These are phyloP conservation scores for Fragaria iinumae DNA, from an alignment of 306 rosid species.

Conservation along the genomic window DNA sequence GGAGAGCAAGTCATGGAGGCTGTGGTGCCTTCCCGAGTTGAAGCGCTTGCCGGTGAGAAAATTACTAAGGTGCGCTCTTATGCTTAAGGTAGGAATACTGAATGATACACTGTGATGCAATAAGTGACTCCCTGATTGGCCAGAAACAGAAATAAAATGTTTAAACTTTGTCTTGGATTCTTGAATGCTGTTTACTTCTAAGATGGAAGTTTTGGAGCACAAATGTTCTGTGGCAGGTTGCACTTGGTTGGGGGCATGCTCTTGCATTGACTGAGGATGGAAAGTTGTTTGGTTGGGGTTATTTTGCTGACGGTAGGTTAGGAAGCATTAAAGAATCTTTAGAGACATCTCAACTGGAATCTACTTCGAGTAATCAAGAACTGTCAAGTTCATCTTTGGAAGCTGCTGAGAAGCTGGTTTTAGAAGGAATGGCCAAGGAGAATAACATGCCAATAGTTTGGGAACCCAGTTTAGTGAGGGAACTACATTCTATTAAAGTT, in stretches of 20 bases:
- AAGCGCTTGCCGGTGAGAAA: constrained; percentile 65
- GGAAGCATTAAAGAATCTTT: constrained; percentile 58
- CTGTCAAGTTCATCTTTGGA: constrained; percentile 43
- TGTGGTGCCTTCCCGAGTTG: constrained; percentile 53
- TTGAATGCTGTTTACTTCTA: constrained; percentile 5
- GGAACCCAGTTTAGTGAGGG: constrained; percentile 77
- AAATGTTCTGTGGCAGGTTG: constrained; percentile 49
- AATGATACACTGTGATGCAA: neutral
- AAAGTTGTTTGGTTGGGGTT: constrained; percentile 91
- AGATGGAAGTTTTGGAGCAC: constrained; percentile 19
- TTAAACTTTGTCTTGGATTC: constrained; percentile 1
- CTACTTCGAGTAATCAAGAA: constrained; percentile 21
- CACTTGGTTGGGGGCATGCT: constrained; percentile 98
- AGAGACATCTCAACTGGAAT: constrained; percentile 56
- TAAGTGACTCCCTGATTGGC: neutral
- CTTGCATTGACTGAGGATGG: constrained; percentile 79
- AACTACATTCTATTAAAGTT: constrained; percentile 51
- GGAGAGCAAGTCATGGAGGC: constrained; percentile 56
- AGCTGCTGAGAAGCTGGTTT: constrained; percentile 66
- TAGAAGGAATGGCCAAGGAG: constrained; percentile 69
- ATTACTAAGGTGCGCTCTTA: constrained; percentile 56
- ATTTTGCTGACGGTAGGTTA: constrained; percentile 78
- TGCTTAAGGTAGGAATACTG: neutral
- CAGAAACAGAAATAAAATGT: neutral
- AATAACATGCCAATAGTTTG: constrained; percentile 74